Percentiles rank a stretch among this genome's conserved stretches.
Conservation (phyloP, 176 grass and related monocot genomes). For the Calamus simplicifolius region DNA sequence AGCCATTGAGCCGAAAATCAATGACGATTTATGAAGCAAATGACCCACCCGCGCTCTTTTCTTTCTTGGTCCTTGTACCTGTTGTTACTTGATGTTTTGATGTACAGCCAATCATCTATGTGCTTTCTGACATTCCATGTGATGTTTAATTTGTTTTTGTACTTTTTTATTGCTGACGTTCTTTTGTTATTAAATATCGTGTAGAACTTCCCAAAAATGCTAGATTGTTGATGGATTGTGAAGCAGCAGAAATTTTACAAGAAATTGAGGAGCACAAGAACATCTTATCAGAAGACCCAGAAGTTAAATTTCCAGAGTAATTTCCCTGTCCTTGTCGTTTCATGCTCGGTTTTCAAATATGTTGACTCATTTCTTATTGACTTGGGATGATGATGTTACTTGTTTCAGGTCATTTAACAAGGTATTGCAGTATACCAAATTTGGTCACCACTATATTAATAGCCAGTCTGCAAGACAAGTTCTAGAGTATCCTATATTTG, state of each 20-base stretch:
- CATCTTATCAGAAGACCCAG: conserved; percentile 86
- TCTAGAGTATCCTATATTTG: conserved; percentile 67
- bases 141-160: too few species aligned
- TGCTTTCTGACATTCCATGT: too few species aligned
- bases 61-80: too few species aligned
- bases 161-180: neutral
- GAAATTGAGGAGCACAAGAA: conserved; percentile 87
- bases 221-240: conserved; percentile 75
- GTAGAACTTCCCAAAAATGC: conserved; percentile 68
- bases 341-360: neutral
- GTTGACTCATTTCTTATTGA: conserved; percentile 2
- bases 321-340: neutral
- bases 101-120: too few species aligned
- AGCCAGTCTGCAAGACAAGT: conserved; percentile 52
- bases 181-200: conserved; percentile 22
- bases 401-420: conserved; percentile 72
- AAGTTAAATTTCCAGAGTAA: conserved; percentile 91
- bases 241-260: conserved; percentile 75
- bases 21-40: too few species aligned
- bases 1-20: too few species aligned
- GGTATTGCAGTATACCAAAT: conserved; percentile 75
- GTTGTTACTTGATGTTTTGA: too few species aligned
- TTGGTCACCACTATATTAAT: conserved; percentile 43
- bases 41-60: too few species aligned
- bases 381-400: conserved; percentile 3